A percentile compares a stretch with the other conserved stretches of the same genome.
Evolutionary conservation across 2,329 filamentous ascomycete genomes (phyloP).

Genomic region (Cercospora janseana): DNA sequence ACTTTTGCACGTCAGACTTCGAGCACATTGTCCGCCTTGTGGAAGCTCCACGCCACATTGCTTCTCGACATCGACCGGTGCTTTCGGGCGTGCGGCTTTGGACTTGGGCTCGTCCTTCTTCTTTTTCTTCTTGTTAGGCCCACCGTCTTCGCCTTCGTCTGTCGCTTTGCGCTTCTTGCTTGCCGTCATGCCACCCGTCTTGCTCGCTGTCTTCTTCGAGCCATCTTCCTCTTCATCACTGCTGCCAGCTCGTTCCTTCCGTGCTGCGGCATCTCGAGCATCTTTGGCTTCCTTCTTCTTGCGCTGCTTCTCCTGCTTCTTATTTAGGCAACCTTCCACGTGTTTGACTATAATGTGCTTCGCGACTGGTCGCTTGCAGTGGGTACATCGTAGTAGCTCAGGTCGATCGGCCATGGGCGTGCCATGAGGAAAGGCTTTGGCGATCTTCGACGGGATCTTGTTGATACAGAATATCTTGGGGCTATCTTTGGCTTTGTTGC

Average conservation of each 20-base stretch:
- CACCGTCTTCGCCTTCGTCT: constrained; percentile 65
- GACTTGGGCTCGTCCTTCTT: constrained; percentile 44
- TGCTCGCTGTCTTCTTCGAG: constrained; percentile 33
- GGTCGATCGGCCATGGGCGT: constrained; percentile 76
- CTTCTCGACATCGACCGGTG: constrained; percentile 86
- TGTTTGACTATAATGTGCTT: constrained; percentile 73
- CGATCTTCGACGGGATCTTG: constrained; percentile 70
- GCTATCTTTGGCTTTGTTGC: constrained; percentile 25
- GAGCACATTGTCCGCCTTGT: constrained; percentile 80
- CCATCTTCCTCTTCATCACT: constrained; percentile 42
- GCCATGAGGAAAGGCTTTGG: constrained; percentile 77
- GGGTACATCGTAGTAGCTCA: constrained; percentile 80
- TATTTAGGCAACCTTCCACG: constrained; percentile 76
- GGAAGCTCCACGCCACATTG: constrained; percentile 85
- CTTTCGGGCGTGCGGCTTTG: constrained; percentile 79
- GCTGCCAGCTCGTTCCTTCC: constrained; percentile 44
- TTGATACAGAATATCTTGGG: constrained; percentile 39
- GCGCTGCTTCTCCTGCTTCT: constrained; percentile 68
- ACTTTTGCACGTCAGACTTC: constrained; percentile 85
- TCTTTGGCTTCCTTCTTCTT: constrained; percentile 64
- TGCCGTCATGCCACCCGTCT: constrained; percentile 33
- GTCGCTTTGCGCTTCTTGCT: constrained; percentile 49
- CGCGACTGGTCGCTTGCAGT: constrained; percentile 86
- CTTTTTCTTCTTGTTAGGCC: constrained; percentile 84
- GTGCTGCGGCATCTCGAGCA: constrained; percentile 49